These are phyloP conservation scores for Amanita brunnescens DNA, from an alignment of 768 basidiomycete species.

Conservation along the genomic window DNA sequence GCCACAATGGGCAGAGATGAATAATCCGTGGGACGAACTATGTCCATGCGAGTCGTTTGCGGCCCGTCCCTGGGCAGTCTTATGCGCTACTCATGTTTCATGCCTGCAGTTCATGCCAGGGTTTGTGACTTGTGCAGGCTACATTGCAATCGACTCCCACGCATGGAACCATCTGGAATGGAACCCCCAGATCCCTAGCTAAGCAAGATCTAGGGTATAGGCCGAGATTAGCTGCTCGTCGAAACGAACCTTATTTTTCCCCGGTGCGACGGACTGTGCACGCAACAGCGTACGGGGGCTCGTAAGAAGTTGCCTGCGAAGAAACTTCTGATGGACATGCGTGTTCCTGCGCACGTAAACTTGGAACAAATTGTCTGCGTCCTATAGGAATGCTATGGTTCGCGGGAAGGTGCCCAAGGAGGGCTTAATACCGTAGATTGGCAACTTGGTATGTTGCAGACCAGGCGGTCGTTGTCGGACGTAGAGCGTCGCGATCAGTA, in stretches of 20 bases:
- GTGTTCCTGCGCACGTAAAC: background rate
- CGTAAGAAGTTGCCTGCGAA: background rate
- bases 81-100: background rate
- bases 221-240: background rate
- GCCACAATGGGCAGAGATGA: background rate
- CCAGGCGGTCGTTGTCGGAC: background rate
- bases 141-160: background rate
- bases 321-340: background rate
- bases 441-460: background rate
- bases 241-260: background rate
- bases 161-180: background rate
- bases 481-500: too few relatives aligned
- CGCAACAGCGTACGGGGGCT: background rate
- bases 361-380: background rate
- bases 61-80: background rate
- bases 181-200: background rate
- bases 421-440: background rate
- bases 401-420: background rate
- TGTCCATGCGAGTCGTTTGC: background rate
- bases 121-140: background rate
- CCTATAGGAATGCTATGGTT: background rate
- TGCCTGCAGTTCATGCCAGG: background rate
- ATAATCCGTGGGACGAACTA: background rate
- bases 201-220: background rate
- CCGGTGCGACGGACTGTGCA: background rate